phyloP scores from a whole-genome alignment of 495 filamentous ascomycete genomes.

The Aspergillus nidulans region DNA sequence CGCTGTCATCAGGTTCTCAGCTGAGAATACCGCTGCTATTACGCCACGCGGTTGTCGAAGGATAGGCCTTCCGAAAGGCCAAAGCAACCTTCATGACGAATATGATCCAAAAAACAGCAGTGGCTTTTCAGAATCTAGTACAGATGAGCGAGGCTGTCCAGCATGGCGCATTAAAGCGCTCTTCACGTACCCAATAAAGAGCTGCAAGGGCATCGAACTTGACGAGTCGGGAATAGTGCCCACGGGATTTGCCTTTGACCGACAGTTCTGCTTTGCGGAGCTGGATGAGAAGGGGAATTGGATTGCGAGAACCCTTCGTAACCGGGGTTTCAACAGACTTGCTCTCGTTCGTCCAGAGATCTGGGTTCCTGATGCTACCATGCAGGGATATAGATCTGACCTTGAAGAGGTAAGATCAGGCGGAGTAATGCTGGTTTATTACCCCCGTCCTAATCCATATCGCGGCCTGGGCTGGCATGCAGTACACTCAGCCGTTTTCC shows the following conservation, averaged over 20 bases:
- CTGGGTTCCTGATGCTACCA: constrained; percentile 68
- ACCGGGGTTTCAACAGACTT: constrained; percentile 66
- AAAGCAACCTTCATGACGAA: constrained; percentile 38
- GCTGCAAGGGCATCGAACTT: constrained; percentile 76
- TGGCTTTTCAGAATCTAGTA: constrained; percentile 15
- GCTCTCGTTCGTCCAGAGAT: constrained; percentile 73
- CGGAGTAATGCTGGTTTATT: constrained; percentile 37
- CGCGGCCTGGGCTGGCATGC: constrained; percentile 1
- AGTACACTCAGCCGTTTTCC: constrained; percentile 5
- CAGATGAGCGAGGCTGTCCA: constrained; percentile 17
- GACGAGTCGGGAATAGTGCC: constrained; percentile 58
- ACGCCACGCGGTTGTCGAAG: constrained; percentile 31
- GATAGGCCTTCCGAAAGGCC: constrained; percentile 25
- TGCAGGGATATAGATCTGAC: constrained; percentile 33
- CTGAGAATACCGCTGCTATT: neutral
- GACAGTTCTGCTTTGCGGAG: constrained; percentile 79
- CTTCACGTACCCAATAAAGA: constrained; percentile 86
- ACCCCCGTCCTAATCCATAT: constrained; percentile 20
- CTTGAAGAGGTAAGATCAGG: constrained; percentile 31
- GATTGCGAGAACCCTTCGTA: constrained; percentile 68
- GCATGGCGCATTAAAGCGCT: constrained; percentile 69
- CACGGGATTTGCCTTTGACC: constrained; percentile 76
- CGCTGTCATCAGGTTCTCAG: neutral
- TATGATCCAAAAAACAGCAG: constrained; percentile 32
- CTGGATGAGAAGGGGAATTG: constrained; percentile 50